Evolutionary conservation across 192 early-diverging fungal genomes (phyloP), one percentile per base, ranked within the genome.

Genomic region (Coemansia sp.): DNA sequence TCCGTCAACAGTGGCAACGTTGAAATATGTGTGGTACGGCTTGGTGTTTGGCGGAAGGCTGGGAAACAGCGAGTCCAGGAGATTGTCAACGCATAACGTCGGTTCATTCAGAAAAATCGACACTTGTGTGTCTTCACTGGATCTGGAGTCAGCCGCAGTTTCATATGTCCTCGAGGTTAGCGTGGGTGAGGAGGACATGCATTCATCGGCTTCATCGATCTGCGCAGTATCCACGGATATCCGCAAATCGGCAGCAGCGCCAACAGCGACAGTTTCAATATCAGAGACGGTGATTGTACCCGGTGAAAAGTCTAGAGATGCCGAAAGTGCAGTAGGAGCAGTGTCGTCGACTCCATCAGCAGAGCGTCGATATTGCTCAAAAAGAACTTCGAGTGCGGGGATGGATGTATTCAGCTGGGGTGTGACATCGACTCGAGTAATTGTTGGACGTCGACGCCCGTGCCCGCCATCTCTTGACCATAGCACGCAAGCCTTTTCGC

Each of bases 1-100:
- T 20, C 69, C 69, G 40, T 77, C 69, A 11, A 77, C 28, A 3
- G 75, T 77, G 0, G 75, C 75, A 8, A 77, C 75, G 20, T 36
- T 60, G 34, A 51, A 77, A 30, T 77, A 77, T 10, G 30, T 33
- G 31, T 77, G 75, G 49, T 65, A 63, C 0, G 58, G 74, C 28
- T 45, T 61, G 17, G 59, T 17, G n/a, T 64, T 34, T 4, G 64
- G 63, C 45, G 11, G 60, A 6, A 60, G 65, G 28, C 49, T 25
- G 4, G 69, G 69, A 32, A 76, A 76, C 0, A 76, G 65, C 0
- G 60, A 42, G 33, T 76, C 65, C 17, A 76, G 18, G 14, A 76
- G 64, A 42, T 64, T 55, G 5, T 63, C 51, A 5, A 71, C 30
- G 32, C 56, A 28, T 22, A 67, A 34, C 42, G 52, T 32, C 10